phyloP scores from a whole-genome alignment of 306 rosid genomes.

The Cucumis sativus region DNA sequence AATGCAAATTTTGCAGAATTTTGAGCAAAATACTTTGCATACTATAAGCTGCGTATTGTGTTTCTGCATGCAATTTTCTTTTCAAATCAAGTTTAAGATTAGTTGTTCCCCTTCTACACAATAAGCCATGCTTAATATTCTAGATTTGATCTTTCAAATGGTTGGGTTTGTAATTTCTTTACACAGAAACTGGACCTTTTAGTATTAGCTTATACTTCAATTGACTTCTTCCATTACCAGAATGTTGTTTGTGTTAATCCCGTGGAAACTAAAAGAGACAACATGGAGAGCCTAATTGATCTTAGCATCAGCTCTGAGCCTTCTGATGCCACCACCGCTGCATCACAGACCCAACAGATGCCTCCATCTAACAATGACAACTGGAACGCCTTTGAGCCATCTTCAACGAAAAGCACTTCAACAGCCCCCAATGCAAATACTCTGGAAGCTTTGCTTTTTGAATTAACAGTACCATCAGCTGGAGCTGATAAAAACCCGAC shows the following conservation, averaged over 20 bases:
- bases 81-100: not conserved
- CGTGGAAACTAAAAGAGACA: constrained; percentile 11
- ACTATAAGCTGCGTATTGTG: not conserved
- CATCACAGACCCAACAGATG: constrained; percentile 20
- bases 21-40: not conserved
- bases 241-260: constrained; percentile 17
- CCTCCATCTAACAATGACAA: constrained; percentile 22
- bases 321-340: constrained; percentile 9
- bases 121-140: not conserved
- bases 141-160: not conserved
- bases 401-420: constrained; percentile 15
- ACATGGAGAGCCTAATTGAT: constrained; percentile 29
- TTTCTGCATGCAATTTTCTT: not conserved
- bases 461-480: constrained; percentile 35
- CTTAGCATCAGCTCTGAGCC: constrained; percentile 19
- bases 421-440: constrained; percentile 21
- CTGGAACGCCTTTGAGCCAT: constrained; percentile 36
- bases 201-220: not conserved
- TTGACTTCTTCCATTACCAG: constrained; percentile 7
- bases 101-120: not conserved
- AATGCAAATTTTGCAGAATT: not conserved
- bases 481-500: constrained; percentile 5
- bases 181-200: not conserved
- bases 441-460: constrained; percentile 41
- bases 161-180: not conserved